Evolutionary conservation across 2,329 filamentous ascomycete species (phyloP).

Genomic region (Calonectria henricotiae): DNA sequence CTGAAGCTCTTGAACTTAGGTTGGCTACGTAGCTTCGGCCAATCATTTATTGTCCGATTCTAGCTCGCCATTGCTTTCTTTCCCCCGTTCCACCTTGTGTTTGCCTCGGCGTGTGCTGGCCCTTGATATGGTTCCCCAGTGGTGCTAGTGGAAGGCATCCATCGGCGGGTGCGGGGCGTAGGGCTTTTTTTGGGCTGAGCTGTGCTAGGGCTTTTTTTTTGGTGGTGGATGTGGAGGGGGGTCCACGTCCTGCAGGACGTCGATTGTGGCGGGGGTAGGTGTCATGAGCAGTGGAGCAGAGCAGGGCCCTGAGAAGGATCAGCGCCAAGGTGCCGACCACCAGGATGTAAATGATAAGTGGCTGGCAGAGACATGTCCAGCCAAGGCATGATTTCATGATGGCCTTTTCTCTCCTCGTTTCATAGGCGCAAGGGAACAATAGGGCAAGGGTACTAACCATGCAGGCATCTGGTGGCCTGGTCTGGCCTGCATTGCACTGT

Average conservation of each 20-base stretch:
- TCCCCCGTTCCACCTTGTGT: not conserved
- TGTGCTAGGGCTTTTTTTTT: not conserved
- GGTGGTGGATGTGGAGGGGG: not conserved
- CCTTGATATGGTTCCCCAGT: not conserved
- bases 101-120: slow-evolving; percentile 12
- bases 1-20: not conserved
- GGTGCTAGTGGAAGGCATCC: slow-evolving; percentile 29
- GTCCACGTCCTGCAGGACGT: slow-evolving; percentile 14
- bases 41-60: slow-evolving; percentile 3
- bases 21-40: not conserved
- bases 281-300: not conserved
- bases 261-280: not conserved
- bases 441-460: too few species aligned
- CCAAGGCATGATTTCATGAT: not conserved
- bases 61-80: not conserved
- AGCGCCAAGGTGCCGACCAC: slow-evolving; percentile 8
- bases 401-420: not conserved
- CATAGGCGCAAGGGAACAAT: not conserved
- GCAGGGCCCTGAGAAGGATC: slow-evolving; percentile 3
- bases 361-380: not conserved
- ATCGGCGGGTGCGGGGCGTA: slow-evolving; percentile 1
- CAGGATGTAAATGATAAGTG: not conserved
- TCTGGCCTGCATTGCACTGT: too few species aligned
- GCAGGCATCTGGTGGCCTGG: not conserved
- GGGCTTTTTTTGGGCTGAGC: not conserved